Evolutionary conservation across 164 flowering plant species (phyloP), one percentile per base, ranked within the genome.

Genomic region (Brasenia schreberi): DNA sequence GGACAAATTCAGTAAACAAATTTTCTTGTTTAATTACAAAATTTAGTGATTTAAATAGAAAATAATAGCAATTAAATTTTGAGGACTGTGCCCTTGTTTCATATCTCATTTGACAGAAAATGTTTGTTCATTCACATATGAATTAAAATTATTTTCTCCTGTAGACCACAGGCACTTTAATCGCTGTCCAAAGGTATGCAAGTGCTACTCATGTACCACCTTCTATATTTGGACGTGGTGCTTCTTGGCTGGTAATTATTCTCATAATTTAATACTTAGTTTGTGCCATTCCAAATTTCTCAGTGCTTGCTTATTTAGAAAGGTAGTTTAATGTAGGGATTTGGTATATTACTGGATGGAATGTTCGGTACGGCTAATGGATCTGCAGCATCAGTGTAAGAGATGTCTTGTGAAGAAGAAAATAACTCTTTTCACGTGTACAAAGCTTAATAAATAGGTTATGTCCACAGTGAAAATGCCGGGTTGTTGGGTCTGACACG

Each of bases 141-240:
- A 49, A 49, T 14, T 49, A 9, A 14, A 49, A 49, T 49, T 49
- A 14, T 49, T 49, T 49, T 49, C 16, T 14, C 3, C 33, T 73
- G 76, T 84, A 90, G 95, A 84, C 95, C 12, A 84, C 92, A 43
- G 97, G 97, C 61, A 74, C 82, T 61, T 84, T 83, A 61, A 73
- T 78, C 65, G 90, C 89, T 19, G 72, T 81, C 42, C 77, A 88
- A 52, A 85, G 95, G 66, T 87, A 80, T 67, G 84, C 85, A 5
- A 84, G 95, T 69, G 95, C 92, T 6, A 90, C 97, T 19, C 97
- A 84, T 19, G 73, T 87, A 45, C 97, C 97, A 65, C 84, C 97
- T 64, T 87, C 95, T 19, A 78, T 88, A 43, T 72, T 87, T 33
- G 76, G 92, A 69, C 89, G 95, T 61, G 89, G 92, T 39, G 79